phyloP scores from a whole-genome alignment of 768 basidiomycete genomes.

The Clitopilus passeckerianus region DNA sequence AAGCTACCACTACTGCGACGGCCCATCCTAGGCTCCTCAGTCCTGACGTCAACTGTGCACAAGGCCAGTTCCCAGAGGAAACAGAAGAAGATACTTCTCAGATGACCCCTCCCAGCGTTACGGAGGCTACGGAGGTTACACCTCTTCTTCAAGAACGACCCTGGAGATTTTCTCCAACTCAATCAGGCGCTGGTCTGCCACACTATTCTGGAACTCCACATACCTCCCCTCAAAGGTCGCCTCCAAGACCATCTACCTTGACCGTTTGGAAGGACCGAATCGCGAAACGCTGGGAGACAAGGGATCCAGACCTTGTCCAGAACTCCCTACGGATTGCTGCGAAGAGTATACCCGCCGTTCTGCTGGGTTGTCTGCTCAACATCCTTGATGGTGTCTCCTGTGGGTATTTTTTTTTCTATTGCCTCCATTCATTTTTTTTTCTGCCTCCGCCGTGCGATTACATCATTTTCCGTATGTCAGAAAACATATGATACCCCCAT shows the following conservation, averaged over 20 bases:
- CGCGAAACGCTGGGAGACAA: not conserved
- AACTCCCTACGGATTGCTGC: constrained; percentile 21
- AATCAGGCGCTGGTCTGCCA: not conserved
- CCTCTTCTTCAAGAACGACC: not conserved
- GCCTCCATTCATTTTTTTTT: not conserved
- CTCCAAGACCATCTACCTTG: not conserved
- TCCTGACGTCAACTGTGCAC: not conserved
- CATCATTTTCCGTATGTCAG: not conserved
- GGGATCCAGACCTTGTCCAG: not conserved
- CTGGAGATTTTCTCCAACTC: not conserved
- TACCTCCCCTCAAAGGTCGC: not conserved
- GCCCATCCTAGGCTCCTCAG: not conserved
- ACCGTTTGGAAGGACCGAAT: not conserved
- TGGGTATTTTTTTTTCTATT: constrained; percentile 30
- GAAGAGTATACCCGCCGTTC: constrained; percentile 71
- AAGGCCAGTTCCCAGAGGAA: not conserved
- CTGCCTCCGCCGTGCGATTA: not conserved
- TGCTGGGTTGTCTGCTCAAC: constrained; percentile 82
- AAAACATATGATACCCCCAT: not conserved
- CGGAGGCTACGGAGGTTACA: not conserved
- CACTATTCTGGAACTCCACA: not conserved
- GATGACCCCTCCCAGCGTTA: not conserved
- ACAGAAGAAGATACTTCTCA: not conserved
- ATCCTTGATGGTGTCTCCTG: constrained; percentile 92
- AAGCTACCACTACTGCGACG: not conserved